Percentiles rank a stretch among this genome's conserved stretches.
These are phyloP conservation scores for Crithidia bombi DNA, from an alignment of 208 protist species.

Conservation along the genomic window DNA sequence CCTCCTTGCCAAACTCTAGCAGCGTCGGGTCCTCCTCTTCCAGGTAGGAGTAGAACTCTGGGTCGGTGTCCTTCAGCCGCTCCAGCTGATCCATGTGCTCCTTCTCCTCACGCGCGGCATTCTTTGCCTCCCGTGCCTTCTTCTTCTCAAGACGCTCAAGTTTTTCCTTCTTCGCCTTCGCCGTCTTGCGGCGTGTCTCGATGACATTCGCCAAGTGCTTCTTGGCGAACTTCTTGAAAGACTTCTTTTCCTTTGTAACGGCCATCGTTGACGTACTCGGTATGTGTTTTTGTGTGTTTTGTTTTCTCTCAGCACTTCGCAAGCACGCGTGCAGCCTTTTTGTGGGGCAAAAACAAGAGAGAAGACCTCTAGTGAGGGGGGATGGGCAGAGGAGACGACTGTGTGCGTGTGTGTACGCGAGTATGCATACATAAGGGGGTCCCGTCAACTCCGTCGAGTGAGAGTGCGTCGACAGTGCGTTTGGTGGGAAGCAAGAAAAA, in stretches of 20 bases:
- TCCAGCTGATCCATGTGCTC: slow-evolving; percentile 90
- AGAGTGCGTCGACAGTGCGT: background rate
- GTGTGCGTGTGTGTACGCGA: too few species aligned
- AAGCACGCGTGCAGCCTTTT: too few species aligned
- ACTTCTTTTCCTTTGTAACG: slow-evolving; percentile 88
- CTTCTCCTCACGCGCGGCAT: slow-evolving; percentile 76
- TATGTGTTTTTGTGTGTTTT: background rate
- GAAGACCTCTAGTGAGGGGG: background rate
- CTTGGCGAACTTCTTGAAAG: slow-evolving; percentile 92
- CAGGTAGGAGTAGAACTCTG: slow-evolving; percentile 90
- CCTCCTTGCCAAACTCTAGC: slow-evolving; percentile 84
- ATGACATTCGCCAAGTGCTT: slow-evolving; percentile 91
- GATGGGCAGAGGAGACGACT: too few species aligned
- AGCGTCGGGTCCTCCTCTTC: slow-evolving; percentile 91
- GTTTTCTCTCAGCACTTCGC: too few species aligned
- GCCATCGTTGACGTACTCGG: slow-evolving; percentile 39
- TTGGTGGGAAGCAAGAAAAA: too few species aligned
- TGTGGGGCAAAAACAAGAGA: background rate
- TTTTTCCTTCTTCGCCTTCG: slow-evolving; percentile 90
- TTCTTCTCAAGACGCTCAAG: slow-evolving; percentile 81
- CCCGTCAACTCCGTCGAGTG: too few species aligned
- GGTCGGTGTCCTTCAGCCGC: slow-evolving; percentile 89
- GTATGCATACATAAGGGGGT: too few species aligned
- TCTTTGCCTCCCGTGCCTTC: slow-evolving; percentile 71
- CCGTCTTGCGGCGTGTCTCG: slow-evolving; percentile 87